Evolutionary conservation across 768 basidiomycete genomes (phyloP).

Genomic region (Leucogyrophana mollusca): DNA sequence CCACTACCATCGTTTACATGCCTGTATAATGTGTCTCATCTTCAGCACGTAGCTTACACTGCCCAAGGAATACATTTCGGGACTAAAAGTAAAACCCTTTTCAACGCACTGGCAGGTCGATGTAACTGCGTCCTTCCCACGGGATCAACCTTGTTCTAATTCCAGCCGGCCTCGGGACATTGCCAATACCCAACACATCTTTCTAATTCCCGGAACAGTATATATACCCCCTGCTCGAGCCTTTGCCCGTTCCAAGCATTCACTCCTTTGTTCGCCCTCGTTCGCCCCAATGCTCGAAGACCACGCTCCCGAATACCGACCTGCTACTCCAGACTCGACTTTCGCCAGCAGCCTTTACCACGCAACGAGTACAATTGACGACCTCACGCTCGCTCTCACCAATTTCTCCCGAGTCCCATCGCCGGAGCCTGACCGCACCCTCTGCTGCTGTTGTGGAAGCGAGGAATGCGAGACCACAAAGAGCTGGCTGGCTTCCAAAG

Average conservation of each 20-base stretch:
- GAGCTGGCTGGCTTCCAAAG: slow-evolving; percentile 63
- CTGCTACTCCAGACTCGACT: slow-evolving; percentile 51
- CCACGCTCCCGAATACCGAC: slow-evolving; percentile 25
- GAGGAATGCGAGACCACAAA: slow-evolving; percentile 65
- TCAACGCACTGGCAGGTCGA: too few relatives aligned
- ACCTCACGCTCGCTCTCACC: slow-evolving; percentile 70
- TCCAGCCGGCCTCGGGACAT: too few relatives aligned
- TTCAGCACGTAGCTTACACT: not conserved
- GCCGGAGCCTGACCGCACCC: slow-evolving; percentile 57
- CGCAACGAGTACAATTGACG: slow-evolving; percentile 68
- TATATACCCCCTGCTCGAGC: slow-evolving; percentile 3
- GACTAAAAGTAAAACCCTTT: too few relatives aligned
- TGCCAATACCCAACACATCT: not conserved
- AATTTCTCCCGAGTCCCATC: slow-evolving; percentile 73
- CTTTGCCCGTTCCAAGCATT: slow-evolving; percentile 1
- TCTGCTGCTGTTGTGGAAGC: slow-evolving; percentile 64
- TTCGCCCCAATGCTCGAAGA: slow-evolving; percentile 20
- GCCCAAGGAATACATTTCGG: too few relatives aligned
- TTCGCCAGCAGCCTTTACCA: slow-evolving; percentile 49
- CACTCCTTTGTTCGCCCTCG: not conserved
- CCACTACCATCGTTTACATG: slow-evolving; percentile 6
- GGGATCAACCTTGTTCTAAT: too few relatives aligned
- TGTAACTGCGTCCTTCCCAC: too few relatives aligned
- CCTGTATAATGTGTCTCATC: slow-evolving; percentile 6
- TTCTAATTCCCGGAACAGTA: slow-evolving; percentile 3